phyloP scores from a whole-genome alignment of 306 rosid species.

The Vicia faba region DNA sequence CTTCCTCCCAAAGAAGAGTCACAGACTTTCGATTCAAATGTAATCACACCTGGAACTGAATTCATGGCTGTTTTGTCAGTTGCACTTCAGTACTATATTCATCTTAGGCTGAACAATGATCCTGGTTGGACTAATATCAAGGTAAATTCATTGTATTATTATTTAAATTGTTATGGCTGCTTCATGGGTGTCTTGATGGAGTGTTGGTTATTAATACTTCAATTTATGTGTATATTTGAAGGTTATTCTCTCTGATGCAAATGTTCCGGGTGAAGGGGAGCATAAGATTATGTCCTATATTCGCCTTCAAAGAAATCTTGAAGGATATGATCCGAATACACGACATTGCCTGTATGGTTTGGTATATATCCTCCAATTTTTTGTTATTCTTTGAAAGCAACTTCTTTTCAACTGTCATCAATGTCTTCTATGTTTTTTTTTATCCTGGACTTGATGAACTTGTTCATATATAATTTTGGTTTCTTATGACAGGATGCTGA shows the following conservation, averaged over 20 bases:
- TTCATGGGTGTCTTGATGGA: conserved; percentile 2
- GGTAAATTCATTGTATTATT: conserved; percentile 47
- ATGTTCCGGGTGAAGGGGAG: conserved; percentile 99
- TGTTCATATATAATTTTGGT: conserved; percentile 32
- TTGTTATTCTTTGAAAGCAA: conserved; percentile 22
- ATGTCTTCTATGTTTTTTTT: conserved; percentile 15
- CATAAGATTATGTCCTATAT: conserved; percentile 97
- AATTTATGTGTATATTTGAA: conserved; percentile 37
- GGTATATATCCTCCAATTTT: conserved; percentile 64
- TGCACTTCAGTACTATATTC: conserved; percentile 95
- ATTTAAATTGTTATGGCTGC: conserved; percentile 15
- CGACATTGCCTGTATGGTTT: conserved; percentile 98
- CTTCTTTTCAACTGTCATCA: conserved; percentile 5
- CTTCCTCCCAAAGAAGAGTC: conserved; percentile 85
- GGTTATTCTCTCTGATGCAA: conserved; percentile 99
- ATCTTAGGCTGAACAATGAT: conserved; percentile 91
- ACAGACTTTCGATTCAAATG: conserved; percentile 82
- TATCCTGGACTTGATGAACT: conserved; percentile 11
- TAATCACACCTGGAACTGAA: conserved; percentile 96
- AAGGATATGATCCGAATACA: conserved; percentile 90
- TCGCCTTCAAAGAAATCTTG: conserved; percentile 95
- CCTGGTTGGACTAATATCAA: conserved; percentile 94
- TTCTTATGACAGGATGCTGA: conserved; percentile 85
- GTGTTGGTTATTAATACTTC: conserved; percentile 25
- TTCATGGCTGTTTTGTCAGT: conserved; percentile 90